Conservation (phyloP, 2,329 filamentous ascomycete species). For the Rhinocladiella similis region DNA sequence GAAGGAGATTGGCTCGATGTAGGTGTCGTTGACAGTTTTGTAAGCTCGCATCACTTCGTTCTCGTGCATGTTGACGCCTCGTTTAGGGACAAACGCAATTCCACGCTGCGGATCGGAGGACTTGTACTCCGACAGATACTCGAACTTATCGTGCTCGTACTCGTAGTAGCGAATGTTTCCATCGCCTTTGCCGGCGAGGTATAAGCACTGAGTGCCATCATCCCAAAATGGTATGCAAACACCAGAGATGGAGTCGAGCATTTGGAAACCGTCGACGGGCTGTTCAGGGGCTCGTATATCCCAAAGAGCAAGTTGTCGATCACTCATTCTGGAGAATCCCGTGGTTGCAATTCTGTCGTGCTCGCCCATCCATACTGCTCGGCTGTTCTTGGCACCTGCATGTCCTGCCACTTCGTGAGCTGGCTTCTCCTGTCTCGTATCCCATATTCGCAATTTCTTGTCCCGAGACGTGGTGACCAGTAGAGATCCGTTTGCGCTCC, state of each 20-base stretch:
- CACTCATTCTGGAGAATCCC: conserved; percentile 97
- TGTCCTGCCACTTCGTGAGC: conserved; percentile 84
- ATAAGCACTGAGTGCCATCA: conserved; percentile 90
- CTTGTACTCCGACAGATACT: conserved; percentile 95
- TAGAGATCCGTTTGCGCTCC: conserved; percentile 85
- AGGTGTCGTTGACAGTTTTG: conserved; percentile 93
- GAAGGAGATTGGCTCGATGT: conserved; percentile 97
- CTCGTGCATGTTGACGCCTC: conserved; percentile 93
- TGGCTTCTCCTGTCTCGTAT: conserved; percentile 87
- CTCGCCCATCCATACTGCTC: conserved; percentile 95
- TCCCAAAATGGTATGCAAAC: conserved; percentile 99
- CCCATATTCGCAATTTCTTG: conserved; percentile 98
- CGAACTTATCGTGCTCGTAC: conserved; percentile 97
- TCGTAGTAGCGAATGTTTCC: conserved; percentile 99
- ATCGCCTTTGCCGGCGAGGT: conserved; percentile 96
- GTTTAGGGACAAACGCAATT: conserved; percentile 89
- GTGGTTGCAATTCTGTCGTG: conserved; percentile 95
- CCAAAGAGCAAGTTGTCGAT: conserved; percentile 94
- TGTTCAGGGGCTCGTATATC: conserved; percentile 77
- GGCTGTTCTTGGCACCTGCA: conserved; percentile 93
- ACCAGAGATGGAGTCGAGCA: conserved; percentile 92
- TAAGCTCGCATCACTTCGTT: conserved; percentile 94
- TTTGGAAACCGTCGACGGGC: conserved; percentile 85
- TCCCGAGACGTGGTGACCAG: conserved; percentile 92
- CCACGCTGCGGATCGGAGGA: conserved; percentile 94